phyloP scores from a whole-genome alignment of 768 basidiomycete genomes.

The Pleurotus ostreatus region DNA sequence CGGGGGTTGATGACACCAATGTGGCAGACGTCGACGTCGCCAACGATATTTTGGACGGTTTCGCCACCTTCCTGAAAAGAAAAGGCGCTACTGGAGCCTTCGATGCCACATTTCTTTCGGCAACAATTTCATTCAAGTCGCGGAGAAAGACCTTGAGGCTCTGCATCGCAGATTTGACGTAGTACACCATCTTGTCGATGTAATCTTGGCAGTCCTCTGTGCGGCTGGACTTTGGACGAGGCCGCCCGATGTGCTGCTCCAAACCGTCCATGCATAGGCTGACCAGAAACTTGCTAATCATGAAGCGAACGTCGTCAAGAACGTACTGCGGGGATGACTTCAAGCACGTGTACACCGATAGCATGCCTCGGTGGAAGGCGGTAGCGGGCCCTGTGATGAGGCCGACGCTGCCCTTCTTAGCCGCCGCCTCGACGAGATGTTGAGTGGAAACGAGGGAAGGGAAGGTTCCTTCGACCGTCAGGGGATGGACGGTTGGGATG shows the following conservation, averaged over 20 bases:
- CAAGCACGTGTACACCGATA: not conserved
- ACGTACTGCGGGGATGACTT: not conserved
- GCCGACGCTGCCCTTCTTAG: not conserved
- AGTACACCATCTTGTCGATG: not conserved
- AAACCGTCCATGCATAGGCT: not conserved
- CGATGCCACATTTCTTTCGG: not conserved
- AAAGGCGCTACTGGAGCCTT: not conserved
- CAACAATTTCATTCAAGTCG: not conserved
- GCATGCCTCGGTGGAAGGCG: not conserved
- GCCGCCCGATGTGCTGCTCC: not conserved
- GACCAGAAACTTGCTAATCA: not conserved
- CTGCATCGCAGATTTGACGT: not conserved
- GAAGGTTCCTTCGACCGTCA: slow-evolving; percentile 1
- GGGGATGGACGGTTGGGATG: not conserved
- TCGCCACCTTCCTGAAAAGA: not conserved
- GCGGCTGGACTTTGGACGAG: not conserved
- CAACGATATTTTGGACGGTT: not conserved
- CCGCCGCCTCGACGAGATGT: not conserved
- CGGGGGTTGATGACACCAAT: not conserved
- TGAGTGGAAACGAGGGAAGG: not conserved
- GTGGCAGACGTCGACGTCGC: not conserved
- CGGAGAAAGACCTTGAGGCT: not conserved
- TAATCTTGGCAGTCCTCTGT: not conserved
- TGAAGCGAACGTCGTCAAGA: not conserved
- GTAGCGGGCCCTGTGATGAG: not conserved